Evolutionary conservation across 78 protist species (phyloP).

Genomic region (Chrysochromulina parva): DNA sequence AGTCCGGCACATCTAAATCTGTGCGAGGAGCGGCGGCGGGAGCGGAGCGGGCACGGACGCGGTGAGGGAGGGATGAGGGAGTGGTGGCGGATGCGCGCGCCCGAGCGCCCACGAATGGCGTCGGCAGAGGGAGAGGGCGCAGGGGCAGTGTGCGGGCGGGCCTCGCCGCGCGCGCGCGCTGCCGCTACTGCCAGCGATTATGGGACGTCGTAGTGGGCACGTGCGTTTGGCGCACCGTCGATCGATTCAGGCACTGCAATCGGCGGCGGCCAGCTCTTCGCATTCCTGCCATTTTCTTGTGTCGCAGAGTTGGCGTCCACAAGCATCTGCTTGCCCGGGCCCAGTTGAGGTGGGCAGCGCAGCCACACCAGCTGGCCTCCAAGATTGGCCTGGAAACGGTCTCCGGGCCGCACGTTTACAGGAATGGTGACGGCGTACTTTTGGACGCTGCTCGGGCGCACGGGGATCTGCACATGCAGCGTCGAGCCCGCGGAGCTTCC

Average conservation of each 20-base stretch:
- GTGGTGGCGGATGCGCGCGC: too few species aligned
- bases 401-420: not conserved
- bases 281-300: not conserved
- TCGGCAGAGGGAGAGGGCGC: not conserved
- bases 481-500: not conserved
- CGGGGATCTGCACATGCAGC: slow-evolving; percentile 23
- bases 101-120: not conserved
- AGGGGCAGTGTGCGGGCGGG: not conserved
- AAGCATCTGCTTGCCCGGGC: slow-evolving; percentile 14
- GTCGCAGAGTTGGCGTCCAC: not conserved
- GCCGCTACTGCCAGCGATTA: too few species aligned
- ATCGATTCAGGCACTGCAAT: not conserved
- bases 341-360: not conserved
- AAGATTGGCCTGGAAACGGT: not conserved
- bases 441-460: not conserved
- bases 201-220: too few species aligned
- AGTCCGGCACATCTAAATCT: not conserved
- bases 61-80: too few species aligned
- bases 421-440: slow-evolving; percentile 13
- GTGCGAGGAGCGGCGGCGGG: too few species aligned
- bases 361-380: not conserved
- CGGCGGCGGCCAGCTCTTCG: not conserved
- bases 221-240: not conserved
- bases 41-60: too few species aligned
- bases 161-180: not conserved